Conservation (phyloP, 345 rosid species). For the Leavenworthia alabamica region DNA sequence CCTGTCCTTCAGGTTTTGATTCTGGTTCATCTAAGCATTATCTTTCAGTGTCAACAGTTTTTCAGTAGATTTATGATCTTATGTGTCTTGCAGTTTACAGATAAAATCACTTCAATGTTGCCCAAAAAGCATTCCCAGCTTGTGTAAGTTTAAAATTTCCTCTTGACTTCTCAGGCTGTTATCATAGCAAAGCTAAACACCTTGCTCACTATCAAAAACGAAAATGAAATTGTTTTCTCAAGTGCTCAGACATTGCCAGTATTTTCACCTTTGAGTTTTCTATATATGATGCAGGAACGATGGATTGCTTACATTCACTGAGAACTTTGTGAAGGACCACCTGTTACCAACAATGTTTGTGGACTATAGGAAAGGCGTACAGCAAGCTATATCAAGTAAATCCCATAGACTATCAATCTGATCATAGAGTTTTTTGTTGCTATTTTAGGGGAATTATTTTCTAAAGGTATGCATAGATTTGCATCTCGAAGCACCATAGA, state of each 20-base stretch:
- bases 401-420: constrained; percentile 26
- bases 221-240: constrained; percentile 4
- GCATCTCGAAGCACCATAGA: constrained; percentile 9
- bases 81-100: constrained; percentile 75
- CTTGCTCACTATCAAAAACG: constrained; percentile 7
- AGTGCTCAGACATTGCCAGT: background rate
- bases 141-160: constrained; percentile 52
- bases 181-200: constrained; percentile 8
- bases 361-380: constrained; percentile 95
- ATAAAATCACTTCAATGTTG: constrained; percentile 76
- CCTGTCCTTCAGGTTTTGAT: constrained; percentile 86
- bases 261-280: background rate
- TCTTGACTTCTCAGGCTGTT: background rate
- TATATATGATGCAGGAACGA: constrained; percentile 60
- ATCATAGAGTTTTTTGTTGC: constrained; percentile 11
- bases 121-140: constrained; percentile 82
- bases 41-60: constrained; percentile 6
- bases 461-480: constrained; percentile 3
- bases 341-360: constrained; percentile 94
- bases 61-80: constrained; percentile 21
- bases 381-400: constrained; percentile 98
- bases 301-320: constrained; percentile 89
- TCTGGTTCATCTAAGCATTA: constrained; percentile 22
- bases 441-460: constrained; percentile 12
- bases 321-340: constrained; percentile 97